Evolutionary conservation across 176 grass and related monocot species (phyloP).

Genomic region (Luzula sylvatica): DNA sequence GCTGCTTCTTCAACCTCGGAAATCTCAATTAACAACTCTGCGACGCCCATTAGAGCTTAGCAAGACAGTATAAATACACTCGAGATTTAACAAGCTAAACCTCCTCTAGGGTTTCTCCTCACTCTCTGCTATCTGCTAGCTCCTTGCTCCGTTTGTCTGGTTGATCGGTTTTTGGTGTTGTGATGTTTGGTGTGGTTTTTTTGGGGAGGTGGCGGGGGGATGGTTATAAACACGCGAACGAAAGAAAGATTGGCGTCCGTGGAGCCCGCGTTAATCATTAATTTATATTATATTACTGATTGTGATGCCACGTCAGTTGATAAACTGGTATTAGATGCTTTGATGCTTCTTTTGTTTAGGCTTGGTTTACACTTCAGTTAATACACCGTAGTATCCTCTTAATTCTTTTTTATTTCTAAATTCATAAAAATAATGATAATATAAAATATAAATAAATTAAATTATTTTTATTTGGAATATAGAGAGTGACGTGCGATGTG

Average conservation of each 20-base stretch:
- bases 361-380: not conserved
- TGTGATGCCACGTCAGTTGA: conserved; percentile 17
- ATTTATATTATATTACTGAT: not conserved
- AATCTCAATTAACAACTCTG: conserved; percentile 4
- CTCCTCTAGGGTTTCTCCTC: not conserved
- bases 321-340: not conserved
- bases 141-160: not conserved
- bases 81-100: conserved; percentile 8
- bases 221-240: not conserved
- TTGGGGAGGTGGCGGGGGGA: not conserved
- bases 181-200: not conserved
- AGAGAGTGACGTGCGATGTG: no score
- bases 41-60: conserved; percentile 12
- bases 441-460: no score
- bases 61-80: conserved; percentile 5
- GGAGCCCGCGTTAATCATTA: conserved; percentile 14
- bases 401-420: not conserved
- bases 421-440: not conserved
- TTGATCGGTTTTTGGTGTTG: not conserved
- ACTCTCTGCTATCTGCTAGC: not conserved
- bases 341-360: not conserved
- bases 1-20: conserved; percentile 7
- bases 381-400: not conserved
- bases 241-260: not conserved
- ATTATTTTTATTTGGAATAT: no score